Base-by-base conservation (phyloP, 148 eudicot genomes). In the Camellia granthamiana region DNA sequence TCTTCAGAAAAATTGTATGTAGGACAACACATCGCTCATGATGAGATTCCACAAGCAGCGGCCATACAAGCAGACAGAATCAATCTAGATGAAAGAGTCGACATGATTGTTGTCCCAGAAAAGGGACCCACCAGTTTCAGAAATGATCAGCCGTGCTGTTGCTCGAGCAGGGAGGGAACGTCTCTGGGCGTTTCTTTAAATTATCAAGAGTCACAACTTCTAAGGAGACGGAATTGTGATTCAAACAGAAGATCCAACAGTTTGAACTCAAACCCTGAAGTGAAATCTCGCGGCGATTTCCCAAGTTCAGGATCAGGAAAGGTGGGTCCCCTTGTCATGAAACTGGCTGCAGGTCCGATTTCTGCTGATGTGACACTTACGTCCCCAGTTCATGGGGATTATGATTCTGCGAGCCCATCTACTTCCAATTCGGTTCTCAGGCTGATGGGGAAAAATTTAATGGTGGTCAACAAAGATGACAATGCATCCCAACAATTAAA, bases 371-470 rank as follows among this genome's bases (percentile, higher is more conserved):
- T 80, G 43, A 81, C 72, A 16, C 38, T 78, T 21, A 77, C 63
- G 68, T 61, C 56, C 69, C 81, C 76, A 12, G 76, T 70, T 80
- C 60, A 41, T 58, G 84, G 83, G 46, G 86, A 83, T 77, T 80
- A 59, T 82, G 94, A 86, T 77, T 84, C 91, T 73, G 78, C 86
- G 52, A 83, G 86, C 76, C 89, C 88, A 16, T 87, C 91, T 16
- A 74, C 80, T 69, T 74, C 94, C 41, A 88, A 84, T 80, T 88
- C 95, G 5, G 84, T 92, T 61, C 90, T 95, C 60, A 81, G 98
- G 87, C 85, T 95, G 72, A 93, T 95, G 97, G 98, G 98, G 9
- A 95, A 93, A 84, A 85, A 95, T 84, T 84, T 95, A 64, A 91
- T 88, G 91, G 96, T 95, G 74, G 84, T 85, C 68, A 95, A 85